Conservation (phyloP, 2,329 filamentous ascomycete species). For the Sarocladium brachiariae region DNA sequence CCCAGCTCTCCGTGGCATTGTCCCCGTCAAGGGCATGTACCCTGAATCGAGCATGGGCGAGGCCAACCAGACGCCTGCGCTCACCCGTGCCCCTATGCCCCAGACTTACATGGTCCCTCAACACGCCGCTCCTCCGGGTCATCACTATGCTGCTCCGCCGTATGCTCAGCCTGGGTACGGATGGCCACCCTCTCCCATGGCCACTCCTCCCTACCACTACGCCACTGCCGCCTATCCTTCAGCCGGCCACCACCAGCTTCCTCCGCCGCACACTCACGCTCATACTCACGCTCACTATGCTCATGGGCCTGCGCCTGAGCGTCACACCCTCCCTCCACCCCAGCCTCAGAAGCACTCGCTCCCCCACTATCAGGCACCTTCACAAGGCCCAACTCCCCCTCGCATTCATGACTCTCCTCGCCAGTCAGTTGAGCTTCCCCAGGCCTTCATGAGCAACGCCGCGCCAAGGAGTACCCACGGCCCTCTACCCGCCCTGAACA, state of each 20-base stretch:
- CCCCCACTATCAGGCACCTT: slow-evolving; percentile 24
- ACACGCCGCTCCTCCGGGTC: slow-evolving; percentile 21
- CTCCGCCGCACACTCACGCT: slow-evolving; percentile 23
- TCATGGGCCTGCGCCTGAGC: slow-evolving; percentile 14
- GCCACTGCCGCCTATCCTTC: slow-evolving; percentile 29
- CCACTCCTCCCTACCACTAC: slow-evolving; percentile 49
- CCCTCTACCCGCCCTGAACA: slow-evolving; percentile 35
- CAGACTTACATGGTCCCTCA: slow-evolving; percentile 32
- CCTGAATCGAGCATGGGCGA: slow-evolving; percentile 93
- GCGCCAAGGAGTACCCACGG: slow-evolving; percentile 29
- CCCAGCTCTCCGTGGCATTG: slow-evolving; percentile 69
- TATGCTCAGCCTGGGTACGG: slow-evolving; percentile 39
- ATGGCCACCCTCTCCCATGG: slow-evolving; percentile 50
- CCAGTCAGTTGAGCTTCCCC: slow-evolving; percentile 34
- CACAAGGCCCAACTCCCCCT: slow-evolving; percentile 23
- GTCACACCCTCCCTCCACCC: slow-evolving; percentile 25
- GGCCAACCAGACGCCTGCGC: slow-evolving; percentile 68
- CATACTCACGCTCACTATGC: slow-evolving; percentile 25
- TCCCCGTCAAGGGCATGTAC: slow-evolving; percentile 91
- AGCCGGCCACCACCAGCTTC: slow-evolving; percentile 15
- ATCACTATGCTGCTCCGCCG: slow-evolving; percentile 28
- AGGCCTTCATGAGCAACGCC: slow-evolving; percentile 30
- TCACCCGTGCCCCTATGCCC: slow-evolving; percentile 65
- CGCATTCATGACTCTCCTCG: slow-evolving; percentile 34
- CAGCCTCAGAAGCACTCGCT: slow-evolving; percentile 26